Percentiles rank a stretch among this genome's conserved stretches.
phyloP scores from a whole-genome alignment of 352 stramenopile genomes.

The Aphanomyces euteiches region DNA sequence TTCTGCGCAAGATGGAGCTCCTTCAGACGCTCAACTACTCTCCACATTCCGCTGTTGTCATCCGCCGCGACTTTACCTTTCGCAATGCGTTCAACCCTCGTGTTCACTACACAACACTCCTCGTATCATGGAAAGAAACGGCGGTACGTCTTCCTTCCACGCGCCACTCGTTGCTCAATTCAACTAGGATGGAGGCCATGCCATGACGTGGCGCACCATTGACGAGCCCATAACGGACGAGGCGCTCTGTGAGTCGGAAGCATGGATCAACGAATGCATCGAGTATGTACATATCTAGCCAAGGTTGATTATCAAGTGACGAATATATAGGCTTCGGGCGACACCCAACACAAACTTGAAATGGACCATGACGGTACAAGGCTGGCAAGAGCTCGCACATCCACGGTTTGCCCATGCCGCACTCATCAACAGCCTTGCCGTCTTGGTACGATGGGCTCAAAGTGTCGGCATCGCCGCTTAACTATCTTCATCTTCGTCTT shows the following conservation, averaged over 20 bases:
- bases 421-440: constrained; percentile 5
- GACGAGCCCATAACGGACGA: constrained; percentile 20
- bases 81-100: constrained; percentile 5
- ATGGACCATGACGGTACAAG: constrained; percentile 3
- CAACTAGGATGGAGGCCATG: constrained; percentile 6
- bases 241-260: constrained; percentile 14
- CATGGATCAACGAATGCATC: constrained; percentile 25
- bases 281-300: constrained; percentile 22
- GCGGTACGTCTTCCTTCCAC: not conserved
- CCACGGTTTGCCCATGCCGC: not conserved
- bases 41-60: not conserved
- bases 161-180: not conserved
- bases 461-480: no score
- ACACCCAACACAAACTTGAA: not conserved
- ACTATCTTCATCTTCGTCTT: no score
- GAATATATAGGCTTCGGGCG: not conserved
- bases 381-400: constrained; percentile 1
- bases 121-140: constrained; percentile 1
- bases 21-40: not conserved
- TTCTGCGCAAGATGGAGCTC: constrained; percentile 27
- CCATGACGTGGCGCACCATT: constrained; percentile 14
- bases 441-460: not conserved
- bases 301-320: not conserved
- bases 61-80: constrained; percentile 18
- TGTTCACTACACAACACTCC: constrained; percentile 28